These are phyloP conservation scores for Aspergillus pseudoglaucus DNA, from an alignment of 2,329 filamentous ascomycete species.

Conservation along the genomic window DNA sequence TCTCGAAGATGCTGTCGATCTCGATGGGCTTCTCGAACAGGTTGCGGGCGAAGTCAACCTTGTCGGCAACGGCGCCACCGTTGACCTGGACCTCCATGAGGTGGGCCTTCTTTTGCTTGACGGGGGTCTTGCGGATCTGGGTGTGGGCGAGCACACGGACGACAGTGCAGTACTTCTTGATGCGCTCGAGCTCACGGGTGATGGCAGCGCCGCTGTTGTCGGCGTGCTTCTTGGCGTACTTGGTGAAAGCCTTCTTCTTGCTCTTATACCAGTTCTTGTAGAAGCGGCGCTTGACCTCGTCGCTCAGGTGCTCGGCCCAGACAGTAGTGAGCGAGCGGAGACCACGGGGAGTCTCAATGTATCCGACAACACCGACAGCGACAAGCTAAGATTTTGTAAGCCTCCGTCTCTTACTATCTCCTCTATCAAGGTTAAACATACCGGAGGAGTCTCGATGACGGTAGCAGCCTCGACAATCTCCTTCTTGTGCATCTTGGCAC, in stretches of 20 bases:
- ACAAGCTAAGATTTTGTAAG: slow-evolving; percentile 66
- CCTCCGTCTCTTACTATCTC: slow-evolving; percentile 1
- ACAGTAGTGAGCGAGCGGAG: slow-evolving; percentile 98
- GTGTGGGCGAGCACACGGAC: slow-evolving; percentile 99
- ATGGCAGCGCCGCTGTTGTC: slow-evolving; percentile 85
- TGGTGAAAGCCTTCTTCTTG: slow-evolving; percentile 99
- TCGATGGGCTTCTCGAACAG: slow-evolving; percentile 99
- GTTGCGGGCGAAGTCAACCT: slow-evolving; percentile 90
- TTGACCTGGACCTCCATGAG: slow-evolving; percentile 99
- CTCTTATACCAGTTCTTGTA: slow-evolving; percentile 99
- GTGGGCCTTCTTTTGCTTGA: slow-evolving; percentile 99
- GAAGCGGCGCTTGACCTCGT: slow-evolving; percentile 99
- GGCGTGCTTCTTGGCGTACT: slow-evolving; percentile 99
- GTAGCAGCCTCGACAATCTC: slow-evolving; percentile 85
- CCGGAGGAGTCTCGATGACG: slow-evolving; percentile 88
- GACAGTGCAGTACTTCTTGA: slow-evolving; percentile 99
- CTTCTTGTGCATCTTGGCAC: slow-evolving; percentile 99
- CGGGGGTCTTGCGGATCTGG: slow-evolving; percentile 96
- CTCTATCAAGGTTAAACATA: slow-evolving; percentile 51
- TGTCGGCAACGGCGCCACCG: slow-evolving; percentile 90
- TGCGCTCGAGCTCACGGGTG: slow-evolving; percentile 97
- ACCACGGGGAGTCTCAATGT: slow-evolving; percentile 99
- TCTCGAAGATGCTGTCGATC: slow-evolving; percentile 92
- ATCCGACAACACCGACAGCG: slow-evolving; percentile 98
- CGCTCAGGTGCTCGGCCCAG: slow-evolving; percentile 98